Base-by-base conservation (phyloP, 2,329 filamentous ascomycete genomes). In the Aspergillus pseudoviridinutans region DNA sequence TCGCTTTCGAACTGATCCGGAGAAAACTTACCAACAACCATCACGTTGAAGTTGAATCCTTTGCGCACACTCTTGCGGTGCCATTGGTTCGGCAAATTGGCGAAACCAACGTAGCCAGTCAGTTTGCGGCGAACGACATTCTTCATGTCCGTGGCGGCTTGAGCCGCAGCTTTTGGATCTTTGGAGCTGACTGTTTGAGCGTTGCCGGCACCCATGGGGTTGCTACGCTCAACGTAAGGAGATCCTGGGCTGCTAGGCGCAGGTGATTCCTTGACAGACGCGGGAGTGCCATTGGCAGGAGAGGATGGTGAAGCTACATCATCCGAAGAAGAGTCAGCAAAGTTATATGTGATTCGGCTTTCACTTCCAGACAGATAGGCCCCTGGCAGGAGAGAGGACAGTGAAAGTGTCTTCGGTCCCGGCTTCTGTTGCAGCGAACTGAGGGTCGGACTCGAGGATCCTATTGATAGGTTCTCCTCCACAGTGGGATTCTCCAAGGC, bases 21-120 rank as follows among this genome's bases (percentile, higher is more conserved):
- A 20, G 22, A 27, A 20, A 32, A 88, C 92, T 74, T 84, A 97
- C 94, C 94, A 79, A 99, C 94, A 79, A 99, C 94, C 94, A 99
- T 99, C 68, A 99, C 94, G 76, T 99, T 99, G 85, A 99, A 99
- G 86, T 97, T 99, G 86, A 99, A 99, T 61, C 94, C 94, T 81
- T 99, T 99, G 75, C 94, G 91, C 72, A 99, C 94, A 86, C 92
- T 97, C 89, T 99, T 99, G 79, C 94, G 93, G 84, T 99, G 94
- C 94, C 94, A 99, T 81, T 99, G 94, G 82, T 99, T 99, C 64
- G 94, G 94, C 74, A 99, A 80, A 78, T 99, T 99, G 77, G 94
- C 94, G 74, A 99, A 99, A 66, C 94, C 94, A 71, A 99, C 94
- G 71, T 97, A 99, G 73, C 94, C 94, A 52, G 94, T 97, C 74